Base-by-base conservation (phyloP, 2,329 filamentous ascomycete species). In the Didymella exigua region DNA sequence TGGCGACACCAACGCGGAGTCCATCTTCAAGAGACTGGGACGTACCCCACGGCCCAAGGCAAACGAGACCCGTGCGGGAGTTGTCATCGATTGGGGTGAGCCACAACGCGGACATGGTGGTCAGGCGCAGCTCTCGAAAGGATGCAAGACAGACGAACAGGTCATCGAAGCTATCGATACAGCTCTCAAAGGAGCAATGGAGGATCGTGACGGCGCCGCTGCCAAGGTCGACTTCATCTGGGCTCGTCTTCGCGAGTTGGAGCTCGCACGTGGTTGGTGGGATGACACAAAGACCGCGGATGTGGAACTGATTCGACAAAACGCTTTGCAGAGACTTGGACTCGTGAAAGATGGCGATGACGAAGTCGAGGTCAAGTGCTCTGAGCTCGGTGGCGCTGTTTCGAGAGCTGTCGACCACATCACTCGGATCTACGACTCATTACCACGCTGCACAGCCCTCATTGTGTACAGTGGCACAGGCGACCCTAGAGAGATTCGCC, bases 81-180 rank as follows among this genome's bases (percentile, higher is more conserved):
- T 89, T 1, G 86, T 96, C 27, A 83, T 98, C 19, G 95, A 99
- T 76, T 96, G 93, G 89, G 93, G 93, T 45, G 89, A 92, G 56
- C 89, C 90, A 13, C 83, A 82, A 59, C 80, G 83, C 48, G 84
- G 84, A 5, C 83, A 84, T 54, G 85, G 85, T 14, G 76, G 79
- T 16, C 79, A 82, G 49, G 86, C 85, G 2, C 79, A 78, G 19
- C 77, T 83, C 29, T 77, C 80, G 8, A 80, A 88, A 52, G 82
- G 81, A 19, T 87, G 84, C 64, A 75, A 76, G 30, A 79, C 77
- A 53, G 86, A 89, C 56, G 77, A 78, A 1, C 82, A 82, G 18
- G 81, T 89, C 8, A 83, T 86, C 0, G 73, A 78, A 13, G 84
- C 82, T 2, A 76, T 88, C 19, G 75, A 80, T n/a, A 72, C 75